Evolutionary conservation across 2,329 filamentous ascomycete species (phyloP).

Genomic region (Ceratocystis ficicola): DNA sequence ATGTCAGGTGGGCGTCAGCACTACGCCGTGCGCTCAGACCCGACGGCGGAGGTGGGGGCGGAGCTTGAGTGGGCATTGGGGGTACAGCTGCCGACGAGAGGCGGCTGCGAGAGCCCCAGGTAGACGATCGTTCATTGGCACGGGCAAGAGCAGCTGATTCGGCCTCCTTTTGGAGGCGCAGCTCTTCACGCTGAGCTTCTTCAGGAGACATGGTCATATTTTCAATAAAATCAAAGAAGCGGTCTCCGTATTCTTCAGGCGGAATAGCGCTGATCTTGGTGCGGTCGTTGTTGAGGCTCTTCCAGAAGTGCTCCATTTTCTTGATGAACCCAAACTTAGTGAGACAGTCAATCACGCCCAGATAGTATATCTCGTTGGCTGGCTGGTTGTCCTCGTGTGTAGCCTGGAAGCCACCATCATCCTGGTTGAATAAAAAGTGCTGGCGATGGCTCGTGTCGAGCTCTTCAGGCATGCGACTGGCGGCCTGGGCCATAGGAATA

Average conservation of each 20-base stretch:
- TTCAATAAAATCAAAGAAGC: conserved; percentile 85
- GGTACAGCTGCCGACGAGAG: conserved; percentile 28
- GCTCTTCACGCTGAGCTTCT: conserved; percentile 44
- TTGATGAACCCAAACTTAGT: conserved; percentile 96
- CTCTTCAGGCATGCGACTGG: conserved; percentile 81
- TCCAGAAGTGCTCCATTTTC: conserved; percentile 93
- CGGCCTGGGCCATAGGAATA: conserved; percentile 75
- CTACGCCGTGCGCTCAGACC: conserved; percentile 32
- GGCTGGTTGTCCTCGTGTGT: conserved; percentile 80
- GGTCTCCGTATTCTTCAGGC: conserved; percentile 80
- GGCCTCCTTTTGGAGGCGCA: conserved; percentile 40
- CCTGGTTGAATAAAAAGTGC: conserved; percentile 75
- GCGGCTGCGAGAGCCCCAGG: conserved; percentile 30
- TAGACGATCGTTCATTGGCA: conserved; percentile 29
- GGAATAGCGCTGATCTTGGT: conserved; percentile 86
- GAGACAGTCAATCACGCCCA: conserved; percentile 95
- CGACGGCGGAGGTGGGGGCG: conserved; percentile 33
- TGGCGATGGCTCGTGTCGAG: conserved; percentile 60
- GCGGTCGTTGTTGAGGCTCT: conserved; percentile 73
- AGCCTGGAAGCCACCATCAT: conserved; percentile 85
- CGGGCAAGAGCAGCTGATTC: conserved; percentile 29
- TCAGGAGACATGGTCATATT: conserved; percentile 83
- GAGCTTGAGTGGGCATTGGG: conserved; percentile 37
- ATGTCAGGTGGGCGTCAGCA: conserved; percentile 28
- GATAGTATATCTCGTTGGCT: conserved; percentile 90